A percentile compares a stretch with the other conserved stretches of the same genome.
Conservation (phyloP, 2,329 filamentous ascomycete genomes). For the Fusarium haematococcum region DNA sequence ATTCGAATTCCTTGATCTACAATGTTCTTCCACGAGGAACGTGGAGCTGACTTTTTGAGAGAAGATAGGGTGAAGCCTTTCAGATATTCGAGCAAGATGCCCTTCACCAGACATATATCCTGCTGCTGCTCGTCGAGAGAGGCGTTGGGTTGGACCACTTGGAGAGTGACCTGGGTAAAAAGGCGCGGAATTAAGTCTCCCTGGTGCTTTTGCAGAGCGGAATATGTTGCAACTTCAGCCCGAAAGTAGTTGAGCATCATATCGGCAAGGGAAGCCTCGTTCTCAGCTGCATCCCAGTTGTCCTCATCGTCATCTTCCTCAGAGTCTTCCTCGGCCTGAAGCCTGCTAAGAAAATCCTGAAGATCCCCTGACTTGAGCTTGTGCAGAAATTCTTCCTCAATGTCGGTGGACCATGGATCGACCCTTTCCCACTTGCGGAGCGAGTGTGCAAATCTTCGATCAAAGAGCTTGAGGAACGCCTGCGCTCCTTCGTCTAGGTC, state of each 20-base stretch:
- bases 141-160: neutral
- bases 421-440: constrained; percentile 21
- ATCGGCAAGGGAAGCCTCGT: constrained; percentile 28
- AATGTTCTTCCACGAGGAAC: constrained; percentile 27
- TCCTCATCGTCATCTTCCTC: constrained; percentile 15
- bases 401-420: constrained; percentile 9
- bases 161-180: constrained; percentile 18
- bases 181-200: constrained; percentile 35
- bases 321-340: neutral
- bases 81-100: constrained; percentile 38
- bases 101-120: constrained; percentile 20
- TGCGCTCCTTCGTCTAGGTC: neutral
- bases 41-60: constrained; percentile 3
- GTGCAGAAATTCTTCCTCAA: neutral
- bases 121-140: neutral
- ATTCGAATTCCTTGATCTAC: constrained; percentile 35
- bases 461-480: constrained; percentile 41
- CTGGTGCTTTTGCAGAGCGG: constrained; percentile 24
- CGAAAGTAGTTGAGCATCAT: constrained; percentile 11
- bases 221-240: constrained; percentile 34
- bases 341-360: constrained; percentile 1
- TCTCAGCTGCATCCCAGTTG: constrained; percentile 29
- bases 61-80: constrained; percentile 22
- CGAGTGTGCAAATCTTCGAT: constrained; percentile 33
- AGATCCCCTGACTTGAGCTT: neutral